These are phyloP conservation scores for Pelargonium nanum DNA, from an alignment of 345 rosid species.

Conservation along the genomic window DNA sequence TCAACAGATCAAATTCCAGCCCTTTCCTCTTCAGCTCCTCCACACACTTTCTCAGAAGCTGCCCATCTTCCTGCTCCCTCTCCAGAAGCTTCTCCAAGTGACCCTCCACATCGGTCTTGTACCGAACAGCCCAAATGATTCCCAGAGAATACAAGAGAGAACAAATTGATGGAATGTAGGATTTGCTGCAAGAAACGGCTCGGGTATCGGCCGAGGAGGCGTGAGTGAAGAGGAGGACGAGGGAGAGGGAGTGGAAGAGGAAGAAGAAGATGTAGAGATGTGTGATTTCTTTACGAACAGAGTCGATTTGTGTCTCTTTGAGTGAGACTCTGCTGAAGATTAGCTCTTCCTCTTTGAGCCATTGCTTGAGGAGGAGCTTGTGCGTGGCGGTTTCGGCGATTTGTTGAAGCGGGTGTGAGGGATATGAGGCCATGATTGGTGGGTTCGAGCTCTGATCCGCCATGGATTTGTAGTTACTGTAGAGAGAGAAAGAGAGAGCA, in stretches of 20 bases:
- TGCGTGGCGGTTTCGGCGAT: slow-evolving; percentile 84
- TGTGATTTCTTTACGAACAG: slow-evolving; percentile 56
- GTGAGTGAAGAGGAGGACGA: slow-evolving; percentile 62
- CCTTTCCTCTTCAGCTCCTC: slow-evolving; percentile 94
- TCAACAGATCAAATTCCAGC: slow-evolving; percentile 73
- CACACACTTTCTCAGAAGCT: slow-evolving; percentile 64
- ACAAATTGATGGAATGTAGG: slow-evolving; percentile 79
- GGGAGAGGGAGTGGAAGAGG: slow-evolving; percentile 69
- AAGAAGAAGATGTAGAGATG: slow-evolving; percentile 82
- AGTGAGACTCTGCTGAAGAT: slow-evolving; percentile 57
- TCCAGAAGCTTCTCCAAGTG: slow-evolving; percentile 69
- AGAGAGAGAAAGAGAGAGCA: slow-evolving; percentile 13
- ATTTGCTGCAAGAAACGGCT: slow-evolving; percentile 33
- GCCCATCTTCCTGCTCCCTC: slow-evolving; percentile 86
- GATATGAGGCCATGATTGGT: slow-evolving; percentile 43
- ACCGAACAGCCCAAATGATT: slow-evolving; percentile 73
- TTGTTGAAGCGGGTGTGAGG: slow-evolving; percentile 73
- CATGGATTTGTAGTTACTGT: slow-evolving; percentile 16
- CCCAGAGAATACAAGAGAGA: slow-evolving; percentile 64
- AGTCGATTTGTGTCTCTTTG: slow-evolving; percentile 81
- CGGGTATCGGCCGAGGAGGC: slow-evolving; percentile 26
- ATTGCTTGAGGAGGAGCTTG: slow-evolving; percentile 88
- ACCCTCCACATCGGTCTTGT: slow-evolving; percentile 62
- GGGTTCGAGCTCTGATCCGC: slow-evolving; percentile 39
- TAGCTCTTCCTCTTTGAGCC: slow-evolving; percentile 90